Percentiles rank a stretch among this genome's conserved stretches.
Evolutionary conservation across 2,329 filamentous ascomycete genomes (phyloP).

Genomic region (Epichloe elymi): DNA sequence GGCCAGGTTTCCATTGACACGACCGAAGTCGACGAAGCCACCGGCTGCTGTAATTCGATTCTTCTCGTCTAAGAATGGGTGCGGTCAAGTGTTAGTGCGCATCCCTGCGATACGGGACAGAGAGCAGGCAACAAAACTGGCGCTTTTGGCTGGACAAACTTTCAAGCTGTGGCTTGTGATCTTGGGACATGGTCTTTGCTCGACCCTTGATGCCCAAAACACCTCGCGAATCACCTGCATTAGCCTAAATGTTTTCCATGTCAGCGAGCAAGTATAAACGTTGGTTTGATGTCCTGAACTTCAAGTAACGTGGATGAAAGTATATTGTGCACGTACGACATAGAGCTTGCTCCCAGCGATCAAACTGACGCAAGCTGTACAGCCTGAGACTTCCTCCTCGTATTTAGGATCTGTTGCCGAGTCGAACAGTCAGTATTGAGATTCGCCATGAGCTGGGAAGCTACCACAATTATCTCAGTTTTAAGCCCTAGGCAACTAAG

Average conservation of each 20-base stretch:
- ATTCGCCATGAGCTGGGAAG: background rate
- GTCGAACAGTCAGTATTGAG: conserved; percentile 3
- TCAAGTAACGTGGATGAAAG: background rate
- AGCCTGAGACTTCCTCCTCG: conserved; percentile 94
- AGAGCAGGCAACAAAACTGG: background rate
- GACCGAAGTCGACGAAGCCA: conserved; percentile 95
- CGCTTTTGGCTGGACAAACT: conserved; percentile 37
- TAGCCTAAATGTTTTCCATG: conserved; percentile 48
- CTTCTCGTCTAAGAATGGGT: conserved; percentile 59
- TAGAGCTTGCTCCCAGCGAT: conserved; percentile 88
- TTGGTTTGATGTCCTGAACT: background rate
- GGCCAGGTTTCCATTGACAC: conserved; percentile 95
- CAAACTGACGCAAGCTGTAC: conserved; percentile 84
- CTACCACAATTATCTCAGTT: background rate
- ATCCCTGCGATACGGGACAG: background rate
- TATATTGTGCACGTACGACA: conserved; percentile 53
- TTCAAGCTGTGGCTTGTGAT: conserved; percentile 98
- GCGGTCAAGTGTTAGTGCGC: background rate
- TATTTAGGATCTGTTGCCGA: conserved; percentile 69
- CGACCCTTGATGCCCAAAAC: conserved; percentile 93
- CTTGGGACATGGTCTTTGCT: conserved; percentile 95
- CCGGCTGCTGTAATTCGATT: conserved; percentile 90
- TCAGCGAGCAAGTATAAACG: conserved; percentile 8
- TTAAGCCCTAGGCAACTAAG: background rate
- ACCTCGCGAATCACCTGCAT: conserved; percentile 89